Base-by-base conservation (phyloP, 2,329 filamentous ascomycete genomes). In the Phialophora verrucosa region DNA sequence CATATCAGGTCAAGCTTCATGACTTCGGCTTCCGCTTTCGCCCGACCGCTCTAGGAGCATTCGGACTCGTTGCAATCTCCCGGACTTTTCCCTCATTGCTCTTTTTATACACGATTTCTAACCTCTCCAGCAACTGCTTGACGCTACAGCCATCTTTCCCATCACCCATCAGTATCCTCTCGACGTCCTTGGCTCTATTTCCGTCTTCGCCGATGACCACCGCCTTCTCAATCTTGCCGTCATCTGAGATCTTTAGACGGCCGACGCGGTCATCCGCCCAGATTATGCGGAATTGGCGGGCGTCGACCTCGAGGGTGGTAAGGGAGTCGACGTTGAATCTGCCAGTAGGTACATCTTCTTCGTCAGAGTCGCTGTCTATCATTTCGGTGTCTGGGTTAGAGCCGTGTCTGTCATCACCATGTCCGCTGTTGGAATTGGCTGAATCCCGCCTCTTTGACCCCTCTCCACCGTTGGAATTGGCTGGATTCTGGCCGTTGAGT, bases 261-360 rank as follows among this genome's bases (percentile, higher is more conserved):
- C 80, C 81, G 31, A 82, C 76, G 4, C 77, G 76, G 4, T 79
- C 80, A 72, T 81, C 79, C 12, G 71, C 72, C 80, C 80, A 83
- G 65, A 81, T 76, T 17, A 83, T 54, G 11, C 79, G 76, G 29
- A 81, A 73, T 73, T 81, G 80, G 42, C 76, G 73, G 17, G 78
- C 74, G 68, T 83, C 81, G 35, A 79, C 59, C 12, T 78, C 73
- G 3, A 75, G 77, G 3, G 76, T 64, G 20, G 72, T 67, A 49
- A 83, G 60, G 20, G 76, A 76, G 0, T 74, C 69, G 67, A 83
- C 75, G 8, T 76, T 77, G 17, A 76, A 70, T 6, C 73, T 70
- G 32, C 74, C 62, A 23, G 23, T 23, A 17, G 20, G 29, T 42
- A 58, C 49, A 17, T 60, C 49, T 12, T 59, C 55, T 8, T 72